These are phyloP conservation scores for Trichoderma arundinaceum DNA, from an alignment of 2,329 filamentous ascomycete species.

Conservation along the genomic window DNA sequence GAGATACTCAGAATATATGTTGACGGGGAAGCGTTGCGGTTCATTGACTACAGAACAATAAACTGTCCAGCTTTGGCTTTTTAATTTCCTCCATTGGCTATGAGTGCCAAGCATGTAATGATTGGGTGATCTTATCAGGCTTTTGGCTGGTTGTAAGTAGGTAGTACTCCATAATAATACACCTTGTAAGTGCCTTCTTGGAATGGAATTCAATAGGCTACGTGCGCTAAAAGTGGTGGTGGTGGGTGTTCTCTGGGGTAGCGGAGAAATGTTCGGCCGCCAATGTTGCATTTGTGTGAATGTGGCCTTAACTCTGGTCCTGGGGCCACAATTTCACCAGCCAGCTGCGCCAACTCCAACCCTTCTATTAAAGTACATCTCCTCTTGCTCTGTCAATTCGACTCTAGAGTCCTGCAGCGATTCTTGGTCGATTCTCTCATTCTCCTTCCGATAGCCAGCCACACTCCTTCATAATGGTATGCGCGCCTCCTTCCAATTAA, in stretches of 20 bases:
- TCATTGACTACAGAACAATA: constrained; percentile 17
- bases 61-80: constrained; percentile 3
- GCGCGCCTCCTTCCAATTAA: constrained; percentile 26
- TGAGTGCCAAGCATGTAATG: background rate
- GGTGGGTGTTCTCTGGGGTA: constrained; percentile 14
- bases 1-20: constrained; percentile 29
- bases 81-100: background rate
- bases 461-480: constrained; percentile 43
- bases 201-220: constrained; percentile 8
- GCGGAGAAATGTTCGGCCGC: constrained; percentile 47
- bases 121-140: background rate
- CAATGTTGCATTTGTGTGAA: constrained; percentile 46
- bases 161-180: background rate
- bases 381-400: constrained; percentile 37
- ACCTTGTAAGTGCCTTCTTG: background rate
- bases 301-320: constrained; percentile 51
- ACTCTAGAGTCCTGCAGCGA: constrained; percentile 45
- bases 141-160: background rate
- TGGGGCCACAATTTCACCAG: constrained; percentile 41
- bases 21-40: constrained; percentile 14
- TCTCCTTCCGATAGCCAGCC: constrained; percentile 33
- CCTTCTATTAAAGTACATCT: constrained; percentile 34
- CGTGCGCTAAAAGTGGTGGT: constrained; percentile 5
- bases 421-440: constrained; percentile 38
- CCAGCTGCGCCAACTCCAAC: constrained; percentile 34